phyloP scores from a whole-genome alignment of 306 rosid species.

The Dryas drummondii region DNA sequence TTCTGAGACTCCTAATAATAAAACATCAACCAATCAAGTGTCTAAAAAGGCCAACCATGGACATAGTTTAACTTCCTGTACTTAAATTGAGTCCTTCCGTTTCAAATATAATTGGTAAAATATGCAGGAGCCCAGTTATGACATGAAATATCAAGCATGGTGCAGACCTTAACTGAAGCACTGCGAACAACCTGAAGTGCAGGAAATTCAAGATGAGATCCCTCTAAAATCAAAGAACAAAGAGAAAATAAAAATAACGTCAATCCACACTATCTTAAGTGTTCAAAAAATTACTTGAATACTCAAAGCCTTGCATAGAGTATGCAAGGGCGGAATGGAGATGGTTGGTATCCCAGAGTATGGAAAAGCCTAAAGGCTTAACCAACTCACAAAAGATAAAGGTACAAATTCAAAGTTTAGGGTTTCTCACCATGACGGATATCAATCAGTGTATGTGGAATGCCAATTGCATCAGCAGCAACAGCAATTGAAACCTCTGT shows the following conservation, averaged over 20 bases:
- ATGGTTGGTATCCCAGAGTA: neutral
- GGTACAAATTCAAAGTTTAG: neutral
- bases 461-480: constrained; percentile 74
- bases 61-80: neutral
- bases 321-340: neutral
- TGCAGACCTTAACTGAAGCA: constrained; percentile 65
- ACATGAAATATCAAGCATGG: neutral
- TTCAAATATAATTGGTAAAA: neutral
- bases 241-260: constrained; percentile 12
- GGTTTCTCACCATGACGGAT: constrained; percentile 74
- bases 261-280: neutral
- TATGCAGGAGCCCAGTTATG: too few species aligned
- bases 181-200: constrained; percentile 65
- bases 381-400: neutral
- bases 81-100: neutral
- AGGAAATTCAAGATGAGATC: constrained; percentile 92
- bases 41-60: constrained; percentile 51
- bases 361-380: neutral
- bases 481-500: constrained; percentile 63
- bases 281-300: neutral
- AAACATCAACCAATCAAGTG: constrained; percentile 86
- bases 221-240: constrained; percentile 55
- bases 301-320: neutral
- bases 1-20: constrained; percentile 95
- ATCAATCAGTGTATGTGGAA: constrained; percentile 84